Conservation (phyloP, 2,329 filamentous ascomycete species). For the Hysterium pulicare region DNA sequence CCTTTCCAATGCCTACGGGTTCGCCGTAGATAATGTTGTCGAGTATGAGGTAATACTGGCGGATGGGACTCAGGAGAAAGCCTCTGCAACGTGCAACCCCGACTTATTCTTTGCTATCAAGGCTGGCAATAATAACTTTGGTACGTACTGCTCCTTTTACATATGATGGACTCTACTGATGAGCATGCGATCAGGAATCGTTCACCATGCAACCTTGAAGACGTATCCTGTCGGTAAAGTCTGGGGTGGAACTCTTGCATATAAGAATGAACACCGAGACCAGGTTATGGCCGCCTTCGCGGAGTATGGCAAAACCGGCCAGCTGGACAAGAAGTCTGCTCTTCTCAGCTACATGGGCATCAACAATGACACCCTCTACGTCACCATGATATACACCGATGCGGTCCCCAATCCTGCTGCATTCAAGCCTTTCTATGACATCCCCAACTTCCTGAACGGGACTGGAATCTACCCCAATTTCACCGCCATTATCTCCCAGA, state of each 20-base stretch:
- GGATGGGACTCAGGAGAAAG: slow-evolving; percentile 37
- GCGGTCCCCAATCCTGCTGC: slow-evolving; percentile 1
- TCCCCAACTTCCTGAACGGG: background rate
- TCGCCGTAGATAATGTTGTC: slow-evolving; percentile 46
- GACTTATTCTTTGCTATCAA: slow-evolving; percentile 38
- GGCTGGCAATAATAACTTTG: slow-evolving; percentile 40
- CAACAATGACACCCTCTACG: slow-evolving; percentile 4
- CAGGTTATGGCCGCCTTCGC: slow-evolving; percentile 5
- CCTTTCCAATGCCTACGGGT: slow-evolving; percentile 42
- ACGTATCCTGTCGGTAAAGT: slow-evolving; percentile 4
- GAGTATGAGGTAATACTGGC: slow-evolving; percentile 49
- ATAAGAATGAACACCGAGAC: slow-evolving; percentile 1
- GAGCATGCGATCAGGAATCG: slow-evolving; percentile 2
- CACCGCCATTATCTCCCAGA: slow-evolving; percentile 2
- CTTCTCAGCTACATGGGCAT: slow-evolving; percentile 4
- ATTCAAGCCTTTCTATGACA: slow-evolving; percentile 4
- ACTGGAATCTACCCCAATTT: slow-evolving; percentile 3
- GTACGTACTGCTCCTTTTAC: no score
- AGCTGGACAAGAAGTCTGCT: slow-evolving; percentile 5
- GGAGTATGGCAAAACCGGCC: slow-evolving; percentile 2
- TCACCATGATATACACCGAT: slow-evolving; percentile 3
- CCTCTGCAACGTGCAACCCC: slow-evolving; percentile 20
- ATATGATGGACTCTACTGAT: no score
- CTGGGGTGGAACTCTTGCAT: slow-evolving; percentile 1
- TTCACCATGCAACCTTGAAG: background rate